Conservation (phyloP, 495 filamentous ascomycete genomes). For the Podospora tetraspora region DNA sequence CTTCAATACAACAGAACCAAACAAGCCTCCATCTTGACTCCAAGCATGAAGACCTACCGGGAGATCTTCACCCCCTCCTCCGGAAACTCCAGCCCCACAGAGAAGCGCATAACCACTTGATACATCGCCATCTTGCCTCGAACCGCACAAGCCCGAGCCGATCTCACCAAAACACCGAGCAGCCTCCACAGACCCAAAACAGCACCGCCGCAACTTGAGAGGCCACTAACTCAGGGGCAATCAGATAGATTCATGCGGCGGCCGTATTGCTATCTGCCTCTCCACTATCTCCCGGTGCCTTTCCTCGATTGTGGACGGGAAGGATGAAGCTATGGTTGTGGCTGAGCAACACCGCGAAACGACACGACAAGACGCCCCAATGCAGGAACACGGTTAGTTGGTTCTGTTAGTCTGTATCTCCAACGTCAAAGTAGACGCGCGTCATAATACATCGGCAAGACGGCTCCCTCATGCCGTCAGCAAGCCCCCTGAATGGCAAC, state of each 20-base stretch:
- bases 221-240: not conserved
- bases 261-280: not conserved
- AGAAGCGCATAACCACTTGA: not conserved
- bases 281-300: not conserved
- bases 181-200: not conserved
- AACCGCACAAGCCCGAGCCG: not conserved
- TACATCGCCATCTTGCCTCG: not conserved
- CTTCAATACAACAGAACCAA: not conserved
- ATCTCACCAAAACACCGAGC: not conserved
- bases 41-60: not conserved
- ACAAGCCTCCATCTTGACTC: not conserved
- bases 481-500: not conserved
- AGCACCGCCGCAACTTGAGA: not conserved
- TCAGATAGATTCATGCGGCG: not conserved
- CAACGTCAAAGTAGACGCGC: not conserved
- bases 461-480: not conserved
- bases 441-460: not conserved
- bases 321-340: not conserved
- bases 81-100: not conserved
- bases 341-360: not conserved
- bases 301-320: not conserved
- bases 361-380: not conserved
- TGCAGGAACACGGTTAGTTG: not conserved
- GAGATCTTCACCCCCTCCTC: no score
- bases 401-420: not conserved